A percentile compares a stretch with the other conserved stretches of the same genome.
These are phyloP conservation scores for Apium graveolens DNA, from an alignment of 129 eudicot species.

Conservation along the genomic window DNA sequence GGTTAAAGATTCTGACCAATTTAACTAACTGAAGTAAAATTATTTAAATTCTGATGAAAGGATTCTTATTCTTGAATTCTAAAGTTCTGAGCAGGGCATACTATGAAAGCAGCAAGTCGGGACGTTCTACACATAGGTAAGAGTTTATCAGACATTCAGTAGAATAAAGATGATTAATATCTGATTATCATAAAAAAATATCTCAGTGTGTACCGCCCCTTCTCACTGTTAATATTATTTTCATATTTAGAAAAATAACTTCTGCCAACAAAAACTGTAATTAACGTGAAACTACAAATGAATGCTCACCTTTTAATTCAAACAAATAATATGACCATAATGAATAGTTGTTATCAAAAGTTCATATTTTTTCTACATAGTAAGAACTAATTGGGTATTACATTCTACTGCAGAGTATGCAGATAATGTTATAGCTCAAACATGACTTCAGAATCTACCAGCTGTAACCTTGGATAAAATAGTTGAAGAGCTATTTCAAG, in stretches of 20 bases:
- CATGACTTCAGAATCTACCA: slow-evolving; percentile 76
- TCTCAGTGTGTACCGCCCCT: no score
- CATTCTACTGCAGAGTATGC: slow-evolving; percentile 84
- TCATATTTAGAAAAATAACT: no score
- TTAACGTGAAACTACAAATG: no score
- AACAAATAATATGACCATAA: background rate
- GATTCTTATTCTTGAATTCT: slow-evolving; percentile 66
- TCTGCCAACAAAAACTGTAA: no score
- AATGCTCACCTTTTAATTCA: no score
- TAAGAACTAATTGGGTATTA: slow-evolving; percentile 87
- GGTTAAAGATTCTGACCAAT: background rate
- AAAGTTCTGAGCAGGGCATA: slow-evolving; percentile 62
- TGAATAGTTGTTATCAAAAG: background rate
- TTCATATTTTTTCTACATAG: slow-evolving; percentile 25
- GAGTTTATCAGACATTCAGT: background rate
- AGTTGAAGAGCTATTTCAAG: slow-evolving; percentile 64
- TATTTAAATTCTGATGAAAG: slow-evolving; percentile 60
- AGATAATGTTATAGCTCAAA: slow-evolving; percentile 44
- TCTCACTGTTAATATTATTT: no score
- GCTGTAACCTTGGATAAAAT: slow-evolving; percentile 45
- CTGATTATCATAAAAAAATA: no score
- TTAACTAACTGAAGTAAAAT: slow-evolving; percentile 1
- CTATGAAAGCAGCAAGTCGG: slow-evolving; percentile 95
- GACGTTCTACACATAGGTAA: slow-evolving; percentile 64
- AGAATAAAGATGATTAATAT: no score